Evolutionary conservation across 1,139 yeast genomes (phyloP).

Genomic region (Debaryomycetaceae sp.): DNA sequence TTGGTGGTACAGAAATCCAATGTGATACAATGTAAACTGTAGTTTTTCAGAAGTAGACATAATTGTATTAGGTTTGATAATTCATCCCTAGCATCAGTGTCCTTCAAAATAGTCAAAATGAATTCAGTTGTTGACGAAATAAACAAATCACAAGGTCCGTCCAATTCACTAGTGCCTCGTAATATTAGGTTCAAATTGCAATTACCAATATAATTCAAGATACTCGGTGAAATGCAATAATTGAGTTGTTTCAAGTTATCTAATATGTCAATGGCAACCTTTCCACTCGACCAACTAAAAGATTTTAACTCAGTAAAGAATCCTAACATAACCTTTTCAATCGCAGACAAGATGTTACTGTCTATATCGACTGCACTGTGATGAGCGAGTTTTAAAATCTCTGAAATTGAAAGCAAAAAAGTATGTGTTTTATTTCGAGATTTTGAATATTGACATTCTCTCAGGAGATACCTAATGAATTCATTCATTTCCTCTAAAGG

Average conservation of each 20-base stretch:
- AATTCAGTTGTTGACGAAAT: background rate
- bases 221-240: background rate
- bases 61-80: background rate
- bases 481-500: background rate
- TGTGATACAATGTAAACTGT: background rate
- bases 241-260: background rate
- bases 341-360: background rate
- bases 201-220: background rate
- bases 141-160: background rate
- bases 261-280: slow-evolving; percentile 33
- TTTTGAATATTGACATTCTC: background rate
- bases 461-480: background rate
- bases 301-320: background rate
- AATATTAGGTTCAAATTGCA: background rate
- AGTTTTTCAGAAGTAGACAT: background rate
- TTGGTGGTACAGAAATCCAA: background rate
- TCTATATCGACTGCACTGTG: background rate
- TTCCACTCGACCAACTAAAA: slow-evolving; percentile 28
- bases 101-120: background rate
- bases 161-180: background rate
- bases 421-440: slow-evolving; percentile 55
- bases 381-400: slow-evolving; percentile 14
- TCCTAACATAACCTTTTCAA: background rate
- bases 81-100: background rate
- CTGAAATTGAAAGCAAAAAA: slow-evolving; percentile 41